These are phyloP conservation scores for Protomyces gravidus DNA, from an alignment of 1,139 yeast species.

Conservation along the genomic window DNA sequence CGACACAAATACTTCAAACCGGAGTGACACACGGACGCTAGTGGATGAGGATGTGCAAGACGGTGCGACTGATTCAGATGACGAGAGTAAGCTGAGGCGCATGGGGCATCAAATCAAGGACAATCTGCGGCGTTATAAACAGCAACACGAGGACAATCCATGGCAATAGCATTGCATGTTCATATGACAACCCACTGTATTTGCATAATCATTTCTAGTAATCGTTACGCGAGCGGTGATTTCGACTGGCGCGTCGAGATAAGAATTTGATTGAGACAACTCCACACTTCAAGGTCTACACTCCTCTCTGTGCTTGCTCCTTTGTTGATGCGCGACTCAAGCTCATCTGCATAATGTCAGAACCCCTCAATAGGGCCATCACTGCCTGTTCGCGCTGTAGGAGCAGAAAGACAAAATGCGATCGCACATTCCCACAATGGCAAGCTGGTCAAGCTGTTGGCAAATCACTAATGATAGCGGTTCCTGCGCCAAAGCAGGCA, in stretches of 20 bases:
- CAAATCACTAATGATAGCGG: slow-evolving; percentile 52
- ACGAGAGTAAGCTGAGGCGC: neutral
- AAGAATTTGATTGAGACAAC: no score
- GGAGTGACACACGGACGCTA: neutral
- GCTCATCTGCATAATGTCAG: neutral
- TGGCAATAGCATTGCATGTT: no score
- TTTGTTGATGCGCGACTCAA: no score
- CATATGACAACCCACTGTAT: no score
- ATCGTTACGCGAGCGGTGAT: no score
- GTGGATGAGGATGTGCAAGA: neutral
- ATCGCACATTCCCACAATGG: slow-evolving; percentile 77
- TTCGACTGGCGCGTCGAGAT: no score
- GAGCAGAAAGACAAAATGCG: slow-evolving; percentile 72
- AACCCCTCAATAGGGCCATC: slow-evolving; percentile 15
- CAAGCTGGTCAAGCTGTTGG: slow-evolving; percentile 52
- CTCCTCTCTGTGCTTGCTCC: no score
- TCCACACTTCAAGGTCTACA: no score
- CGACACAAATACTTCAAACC: neutral
- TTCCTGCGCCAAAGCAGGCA: slow-evolving; percentile 25
- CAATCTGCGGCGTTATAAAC: neutral
- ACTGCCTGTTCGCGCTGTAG: slow-evolving; percentile 79
- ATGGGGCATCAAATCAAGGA: neutral
- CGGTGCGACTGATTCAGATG: neutral
- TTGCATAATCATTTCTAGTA: no score
- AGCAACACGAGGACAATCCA: neutral